Conservation (phyloP, 768 basidiomycete genomes). For the Tylopilus felleus region DNA sequence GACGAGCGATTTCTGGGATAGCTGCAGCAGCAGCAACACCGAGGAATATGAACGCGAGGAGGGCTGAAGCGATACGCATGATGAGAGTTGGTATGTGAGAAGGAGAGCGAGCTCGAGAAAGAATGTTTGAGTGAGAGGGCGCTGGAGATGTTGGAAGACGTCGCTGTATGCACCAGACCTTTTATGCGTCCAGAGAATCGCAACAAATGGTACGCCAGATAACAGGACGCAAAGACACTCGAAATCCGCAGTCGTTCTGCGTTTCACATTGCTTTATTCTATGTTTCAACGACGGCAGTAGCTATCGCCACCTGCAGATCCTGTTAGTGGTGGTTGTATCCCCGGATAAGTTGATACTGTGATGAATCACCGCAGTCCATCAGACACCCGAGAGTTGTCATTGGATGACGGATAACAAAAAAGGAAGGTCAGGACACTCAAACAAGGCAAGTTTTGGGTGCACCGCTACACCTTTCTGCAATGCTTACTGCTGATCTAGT, state of each 20-base stretch:
- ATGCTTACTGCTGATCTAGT: not conserved
- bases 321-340: not conserved
- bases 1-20: not conserved
- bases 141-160: too few relatives aligned
- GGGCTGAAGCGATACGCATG: constrained; percentile 8
- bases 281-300: not conserved
- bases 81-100: not conserved
- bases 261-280: not conserved
- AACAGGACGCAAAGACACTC: not conserved
- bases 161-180: not conserved
- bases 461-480: not conserved
- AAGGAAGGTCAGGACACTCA: too few relatives aligned
- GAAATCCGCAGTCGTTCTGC: constrained; percentile 8
- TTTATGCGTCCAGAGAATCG: constrained; percentile 7
- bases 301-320: not conserved
- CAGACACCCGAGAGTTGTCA: too few relatives aligned
- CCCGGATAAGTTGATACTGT: too few relatives aligned
- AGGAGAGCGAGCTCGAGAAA: not conserved
- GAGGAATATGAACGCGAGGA: constrained; percentile 6
- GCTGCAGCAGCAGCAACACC: constrained; percentile 2
- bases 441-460: too few relatives aligned
- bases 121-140: not conserved
- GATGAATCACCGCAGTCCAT: too few relatives aligned
- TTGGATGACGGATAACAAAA: too few relatives aligned
- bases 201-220: not conserved